A percentile compares a stretch with the other conserved stretches of the same genome.
These are phyloP conservation scores for Penicillium psychrosexuale DNA, from an alignment of 2,329 filamentous ascomycete genomes.

Conservation along the genomic window DNA sequence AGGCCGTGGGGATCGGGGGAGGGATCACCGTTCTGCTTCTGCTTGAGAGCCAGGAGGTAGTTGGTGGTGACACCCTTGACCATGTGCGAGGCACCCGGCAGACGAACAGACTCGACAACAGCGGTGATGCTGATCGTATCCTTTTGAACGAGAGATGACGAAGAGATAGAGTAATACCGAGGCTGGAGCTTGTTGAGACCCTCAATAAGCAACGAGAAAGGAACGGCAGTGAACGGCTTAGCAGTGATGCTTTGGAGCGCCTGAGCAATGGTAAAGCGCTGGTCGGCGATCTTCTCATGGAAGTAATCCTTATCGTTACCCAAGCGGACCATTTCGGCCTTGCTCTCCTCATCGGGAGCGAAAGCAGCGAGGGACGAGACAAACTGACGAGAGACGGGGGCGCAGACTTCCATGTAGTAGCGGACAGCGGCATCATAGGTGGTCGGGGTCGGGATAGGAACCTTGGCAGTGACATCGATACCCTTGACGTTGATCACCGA, in stretches of 20 bases:
- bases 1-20: conserved; percentile 76
- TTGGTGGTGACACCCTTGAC: conserved; percentile 97
- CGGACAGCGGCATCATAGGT: conserved; percentile 91
- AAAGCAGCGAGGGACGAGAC: conserved; percentile 83
- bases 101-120: conserved; percentile 78
- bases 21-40: conserved; percentile 90
- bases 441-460: conserved; percentile 94
- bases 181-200: conserved; percentile 92
- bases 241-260: conserved; percentile 71
- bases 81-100: conserved; percentile 71
- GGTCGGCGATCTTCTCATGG: conserved; percentile 74
- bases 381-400: conserved; percentile 94
- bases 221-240: conserved; percentile 76
- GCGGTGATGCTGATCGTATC: conserved; percentile 94
- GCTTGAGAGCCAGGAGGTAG: conserved; percentile 89
- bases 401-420: conserved; percentile 96
- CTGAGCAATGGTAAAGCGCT: conserved; percentile 86
- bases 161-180: conserved; percentile 98
- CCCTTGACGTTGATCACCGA: conserved; percentile 84
- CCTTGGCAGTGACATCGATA: conserved; percentile 91
- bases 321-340: conserved; percentile 82
- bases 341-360: conserved; percentile 77
- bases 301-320: conserved; percentile 96
- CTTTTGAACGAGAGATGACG: conserved; percentile 88
- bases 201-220: conserved; percentile 94